Percentiles rank a stretch among this genome's conserved stretches.
phyloP scores from a whole-genome alignment of 2,329 filamentous ascomycete genomes.

The Geosmithia putterillii region DNA sequence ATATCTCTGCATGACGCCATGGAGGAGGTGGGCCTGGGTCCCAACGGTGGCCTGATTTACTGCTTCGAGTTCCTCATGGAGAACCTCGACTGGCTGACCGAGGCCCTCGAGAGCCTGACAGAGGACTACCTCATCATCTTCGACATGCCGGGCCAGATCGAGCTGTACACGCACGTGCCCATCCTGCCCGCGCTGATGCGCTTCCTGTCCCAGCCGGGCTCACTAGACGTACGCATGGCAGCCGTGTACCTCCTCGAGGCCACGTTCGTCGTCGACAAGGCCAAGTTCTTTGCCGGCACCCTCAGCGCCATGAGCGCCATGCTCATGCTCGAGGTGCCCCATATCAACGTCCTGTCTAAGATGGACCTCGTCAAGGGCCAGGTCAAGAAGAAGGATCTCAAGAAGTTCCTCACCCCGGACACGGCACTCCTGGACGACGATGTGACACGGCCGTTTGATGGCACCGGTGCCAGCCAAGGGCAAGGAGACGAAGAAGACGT shows the following conservation, averaged over 20 bases:
- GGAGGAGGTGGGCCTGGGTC: conserved; percentile 84
- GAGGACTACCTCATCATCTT: conserved; percentile 97
- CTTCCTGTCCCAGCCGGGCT: conserved; percentile 66
- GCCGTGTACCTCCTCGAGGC: conserved; percentile 91
- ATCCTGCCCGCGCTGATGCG: conserved; percentile 76
- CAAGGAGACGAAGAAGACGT: conserved; percentile 26
- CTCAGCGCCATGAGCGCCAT: conserved; percentile 97
- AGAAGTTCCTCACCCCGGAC: conserved; percentile 83
- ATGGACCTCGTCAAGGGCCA: conserved; percentile 95
- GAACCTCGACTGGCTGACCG: conserved; percentile 83
- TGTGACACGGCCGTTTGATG: no score
- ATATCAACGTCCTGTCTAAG: conserved; percentile 92
- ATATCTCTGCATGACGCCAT: conserved; percentile 92
- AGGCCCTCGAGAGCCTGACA: conserved; percentile 71
- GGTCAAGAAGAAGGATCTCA: conserved; percentile 75
- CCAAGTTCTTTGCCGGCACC: conserved; percentile 95
- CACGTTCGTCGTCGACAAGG: conserved; percentile 87
- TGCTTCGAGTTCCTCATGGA: conserved; percentile 94
- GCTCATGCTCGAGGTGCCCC: conserved; percentile 95
- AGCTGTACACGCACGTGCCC: conserved; percentile 94
- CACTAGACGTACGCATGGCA: conserved; percentile 81
- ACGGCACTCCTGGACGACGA: conserved; percentile 72
- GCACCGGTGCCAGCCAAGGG: conserved; percentile 17
- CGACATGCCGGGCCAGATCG: conserved; percentile 98
- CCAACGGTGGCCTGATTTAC: conserved; percentile 88